phyloP scores from a whole-genome alignment of 2,329 filamentous ascomycete genomes.

The Monosporascus sp. region DNA sequence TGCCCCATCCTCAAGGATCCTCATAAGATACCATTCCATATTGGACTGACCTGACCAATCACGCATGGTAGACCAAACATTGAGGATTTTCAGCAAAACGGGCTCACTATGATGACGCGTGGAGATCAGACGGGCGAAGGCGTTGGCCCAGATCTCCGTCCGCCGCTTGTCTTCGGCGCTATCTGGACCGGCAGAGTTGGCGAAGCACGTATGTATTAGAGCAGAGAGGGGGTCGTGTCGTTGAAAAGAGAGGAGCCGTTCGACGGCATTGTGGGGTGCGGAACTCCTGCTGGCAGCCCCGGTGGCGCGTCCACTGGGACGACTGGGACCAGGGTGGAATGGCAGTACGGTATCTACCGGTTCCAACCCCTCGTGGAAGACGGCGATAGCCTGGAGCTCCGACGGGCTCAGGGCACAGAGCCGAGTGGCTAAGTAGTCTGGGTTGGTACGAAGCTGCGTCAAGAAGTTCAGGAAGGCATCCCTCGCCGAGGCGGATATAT shows the following conservation, averaged over 20 bases:
- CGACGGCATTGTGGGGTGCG: conserved; percentile 60
- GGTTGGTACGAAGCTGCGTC: conserved; percentile 75
- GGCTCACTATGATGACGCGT: conserved; percentile 57
- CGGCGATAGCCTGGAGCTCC: conserved; percentile 73
- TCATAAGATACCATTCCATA: conserved; percentile 92
- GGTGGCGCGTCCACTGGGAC: conserved; percentile 34
- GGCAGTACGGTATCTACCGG: conserved; percentile 78
- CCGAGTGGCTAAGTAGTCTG: conserved; percentile 79
- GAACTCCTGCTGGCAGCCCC: conserved; percentile 41
- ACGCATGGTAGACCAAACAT: conserved; percentile 79
- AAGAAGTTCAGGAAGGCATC: conserved; percentile 75
- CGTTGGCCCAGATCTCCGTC: conserved; percentile 82
- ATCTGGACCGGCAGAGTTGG: conserved; percentile 76
- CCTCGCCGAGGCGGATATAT: conserved; percentile 70
- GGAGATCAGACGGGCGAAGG: conserved; percentile 76
- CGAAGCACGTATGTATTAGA: conserved; percentile 83
- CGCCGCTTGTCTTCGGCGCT: conserved; percentile 75
- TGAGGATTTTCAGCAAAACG: conserved; percentile 77
- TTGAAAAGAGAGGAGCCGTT: conserved; percentile 82
- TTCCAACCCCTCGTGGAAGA: conserved; percentile 73
- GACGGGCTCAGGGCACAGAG: conserved; percentile 68
- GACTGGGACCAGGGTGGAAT: conserved; percentile 62
- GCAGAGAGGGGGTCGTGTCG: conserved; percentile 80
- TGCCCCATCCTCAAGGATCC: conserved; percentile 85
- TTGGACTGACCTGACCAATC: conserved; percentile 87